A percentile compares a stretch with the other conserved stretches of the same genome.
These are phyloP conservation scores for Alternaria novae-zelandiae DNA, from an alignment of 2,329 filamentous ascomycete genomes.

Conservation along the genomic window DNA sequence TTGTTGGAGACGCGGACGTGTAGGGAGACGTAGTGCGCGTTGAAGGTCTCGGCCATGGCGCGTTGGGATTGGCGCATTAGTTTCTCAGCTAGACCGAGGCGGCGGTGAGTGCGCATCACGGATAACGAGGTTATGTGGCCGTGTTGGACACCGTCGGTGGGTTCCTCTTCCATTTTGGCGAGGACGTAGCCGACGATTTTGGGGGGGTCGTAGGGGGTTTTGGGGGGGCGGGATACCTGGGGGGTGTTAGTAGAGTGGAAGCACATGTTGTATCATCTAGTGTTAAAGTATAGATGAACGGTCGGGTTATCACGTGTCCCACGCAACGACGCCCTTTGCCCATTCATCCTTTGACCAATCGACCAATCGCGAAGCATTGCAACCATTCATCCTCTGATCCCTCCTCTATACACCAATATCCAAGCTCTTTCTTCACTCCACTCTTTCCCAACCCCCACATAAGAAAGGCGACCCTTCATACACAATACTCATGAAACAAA, in stretches of 20 bases:
- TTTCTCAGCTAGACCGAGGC: constrained; percentile 93
- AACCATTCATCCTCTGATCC: too few relatives aligned
- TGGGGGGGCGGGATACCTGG: constrained; percentile 74
- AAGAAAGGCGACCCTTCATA: too few relatives aligned
- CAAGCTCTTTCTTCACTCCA: too few relatives aligned
- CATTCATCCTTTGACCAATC: too few relatives aligned
- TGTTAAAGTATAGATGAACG: too few relatives aligned
- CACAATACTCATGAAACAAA: too few relatives aligned
- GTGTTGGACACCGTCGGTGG: constrained; percentile 85
- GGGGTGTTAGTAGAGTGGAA: not conserved
- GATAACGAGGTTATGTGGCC: constrained; percentile 95
- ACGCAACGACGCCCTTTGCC: too few relatives aligned
- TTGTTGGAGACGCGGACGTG: constrained; percentile 95
- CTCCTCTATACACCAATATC: not conserved
- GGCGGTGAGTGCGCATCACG: constrained; percentile 94
- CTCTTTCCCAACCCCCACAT: too few relatives aligned
- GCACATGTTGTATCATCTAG: too few relatives aligned
- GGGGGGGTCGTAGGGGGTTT: constrained; percentile 84
- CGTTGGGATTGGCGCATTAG: constrained; percentile 95
- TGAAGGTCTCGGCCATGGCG: constrained; percentile 95
- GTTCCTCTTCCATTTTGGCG: constrained; percentile 99
- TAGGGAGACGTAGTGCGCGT: constrained; percentile 89
- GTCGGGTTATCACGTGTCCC: not conserved
- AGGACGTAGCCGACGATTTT: constrained; percentile 99
- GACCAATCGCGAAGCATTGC: too few relatives aligned